Base-by-base conservation (phyloP, 1,139 yeast species). In the Kazachstania sp. region DNA sequence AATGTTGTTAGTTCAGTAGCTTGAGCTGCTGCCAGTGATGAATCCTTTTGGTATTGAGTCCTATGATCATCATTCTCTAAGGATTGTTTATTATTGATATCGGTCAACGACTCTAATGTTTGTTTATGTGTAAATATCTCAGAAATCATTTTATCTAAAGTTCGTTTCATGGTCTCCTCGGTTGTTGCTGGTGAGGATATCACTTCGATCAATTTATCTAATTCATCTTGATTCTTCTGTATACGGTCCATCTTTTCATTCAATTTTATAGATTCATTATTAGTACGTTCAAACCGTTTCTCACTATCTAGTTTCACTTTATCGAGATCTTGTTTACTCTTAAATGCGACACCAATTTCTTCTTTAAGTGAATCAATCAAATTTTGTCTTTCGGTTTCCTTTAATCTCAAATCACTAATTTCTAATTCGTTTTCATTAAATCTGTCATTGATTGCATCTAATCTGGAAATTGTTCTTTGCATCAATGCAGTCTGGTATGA, bases 11-110 rank as follows among this genome's bases (percentile, higher is more conserved):
- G 65, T 11, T 54, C 54, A 0, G 62, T 58, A 0, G 83, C 72
- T 32, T 69, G 57, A 41, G 74, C 77, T 0, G 81, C 83, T 0
- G 87, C 87, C 18, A 64, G 66, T 0, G 79, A 66, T 0, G 86
- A 80, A 30, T 67, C 66, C 6, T 59, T 55, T 61, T 81, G 88
- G 57, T 83, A 83, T 41, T 71, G 59, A 2, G 54, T 53, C 49
- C 87, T 66, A 8, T 73, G 57, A 0, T 53, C 45, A 31, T 78
- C 82, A 49, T 72, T 71, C 44, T 67, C 71, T 3, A 54, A 54
- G 6, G 57, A 56, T 26, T 70, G 56, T 1, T 58, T 56, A 45
- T 66, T 65, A 47, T 60, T 41, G 8, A 8, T 19, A 15, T 15
- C 20, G 2, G 7, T 15, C 12, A 41, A 13, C 13, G 6, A 13